phyloP scores from a whole-genome alignment of 2,329 filamentous ascomycete species.

The Diaporthe sp. region DNA sequence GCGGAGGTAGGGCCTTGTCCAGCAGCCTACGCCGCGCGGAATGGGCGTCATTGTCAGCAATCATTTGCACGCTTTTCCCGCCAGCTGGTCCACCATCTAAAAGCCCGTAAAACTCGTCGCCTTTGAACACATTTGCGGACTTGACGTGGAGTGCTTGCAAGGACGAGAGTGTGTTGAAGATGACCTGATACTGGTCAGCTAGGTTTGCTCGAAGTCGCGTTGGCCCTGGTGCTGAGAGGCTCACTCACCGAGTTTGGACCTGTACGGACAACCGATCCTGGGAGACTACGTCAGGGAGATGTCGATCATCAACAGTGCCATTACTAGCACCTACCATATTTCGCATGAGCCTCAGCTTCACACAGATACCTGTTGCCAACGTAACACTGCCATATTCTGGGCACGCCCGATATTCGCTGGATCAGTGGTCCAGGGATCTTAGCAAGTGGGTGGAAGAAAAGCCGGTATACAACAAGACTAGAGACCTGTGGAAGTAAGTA shows the following conservation, averaged over 20 bases:
- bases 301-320: rapidly evolving
- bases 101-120: conserved; percentile 9
- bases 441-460: conserved; percentile 8
- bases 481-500: not conserved
- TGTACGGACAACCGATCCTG: conserved; percentile 6
- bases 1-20: conserved; percentile 1
- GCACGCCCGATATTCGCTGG: not conserved
- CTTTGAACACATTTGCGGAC: conserved; percentile 10
- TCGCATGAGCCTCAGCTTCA: conserved; percentile 1
- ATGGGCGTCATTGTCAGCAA: conserved; percentile 6
- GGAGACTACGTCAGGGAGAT: not conserved
- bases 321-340: not conserved
- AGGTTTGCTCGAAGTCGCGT: too few relatives aligned
- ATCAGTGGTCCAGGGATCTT: not conserved
- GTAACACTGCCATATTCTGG: conserved; percentile 25
- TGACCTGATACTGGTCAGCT: not conserved
- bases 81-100: not conserved
- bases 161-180: conserved; percentile 22
- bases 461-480: not conserved
- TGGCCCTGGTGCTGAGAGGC: not conserved
- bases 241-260: not conserved
- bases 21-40: conserved; percentile 10
- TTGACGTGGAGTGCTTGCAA: conserved; percentile 7
- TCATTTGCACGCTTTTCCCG: conserved; percentile 20
- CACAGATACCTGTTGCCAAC: conserved; percentile 1